Base-by-base conservation (phyloP, 345 rosid genomes). In the Citrus reticulata region DNA sequence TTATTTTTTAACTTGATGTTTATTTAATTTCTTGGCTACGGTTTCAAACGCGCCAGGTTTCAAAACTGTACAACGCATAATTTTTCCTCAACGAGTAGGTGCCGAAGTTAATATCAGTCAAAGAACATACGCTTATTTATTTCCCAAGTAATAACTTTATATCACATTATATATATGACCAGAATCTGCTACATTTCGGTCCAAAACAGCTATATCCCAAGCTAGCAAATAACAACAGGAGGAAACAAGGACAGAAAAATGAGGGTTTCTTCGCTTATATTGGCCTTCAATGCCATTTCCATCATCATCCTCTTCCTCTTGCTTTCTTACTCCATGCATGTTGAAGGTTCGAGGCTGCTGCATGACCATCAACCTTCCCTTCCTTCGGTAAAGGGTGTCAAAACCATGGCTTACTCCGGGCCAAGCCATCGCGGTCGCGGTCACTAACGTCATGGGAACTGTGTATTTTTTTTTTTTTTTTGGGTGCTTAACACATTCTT, bases 351-450 rank as follows among this genome's bases (percentile, higher is more conserved):
- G 17, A 84, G 87, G 58, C 35, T 39, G 32, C 84, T 82, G 17
- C 40, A 60, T 63, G 57, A 54, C 29, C 73, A 62, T 40, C 76
- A 75, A 7, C 54, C 76, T 24, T 75, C 82, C 7, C 17, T 35
- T 35, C 54, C 37, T n/a, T 19, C 68, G 2, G 14, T 11, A 9
- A 77, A 72, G 51, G 68, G 46, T 32, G 63, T 78, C 32, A 72
- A 30, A 13, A 14, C 16, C 69, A 78, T 14, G 76, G 90, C 88
- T 55, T 84, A 84, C 65, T 85, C 90, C 0, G 90, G 90, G 27
- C 90, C 90, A 40, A 87, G 90, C 79, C 82, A 40, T 1, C 84
- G 88, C 0, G 90, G 90, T 9, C 75, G 78, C 1, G 90, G 90
- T 27, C 90, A 87, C 57, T 87, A 46, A 13, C 51, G 17, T 1